Conservation (phyloP, 1,139 yeast species). For the Pneumocystis murina region DNA sequence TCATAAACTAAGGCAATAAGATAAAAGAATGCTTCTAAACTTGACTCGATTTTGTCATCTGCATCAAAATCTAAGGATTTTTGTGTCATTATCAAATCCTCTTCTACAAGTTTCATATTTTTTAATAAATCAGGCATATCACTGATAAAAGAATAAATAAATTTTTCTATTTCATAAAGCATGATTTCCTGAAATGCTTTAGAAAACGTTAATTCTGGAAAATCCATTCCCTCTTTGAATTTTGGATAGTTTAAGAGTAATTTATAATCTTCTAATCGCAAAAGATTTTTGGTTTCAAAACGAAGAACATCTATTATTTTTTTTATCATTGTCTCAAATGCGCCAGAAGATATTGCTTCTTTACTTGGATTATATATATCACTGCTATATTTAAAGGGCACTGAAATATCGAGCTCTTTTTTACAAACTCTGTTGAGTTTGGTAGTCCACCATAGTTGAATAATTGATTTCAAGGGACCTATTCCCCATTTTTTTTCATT, state of each 20-base stretch:
- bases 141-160: constrained; percentile 47
- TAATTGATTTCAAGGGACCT: constrained; percentile 36
- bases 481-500: constrained; percentile 19
- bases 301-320: constrained; percentile 22
- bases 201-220: constrained; percentile 11
- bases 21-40: constrained; percentile 73
- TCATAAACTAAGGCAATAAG: constrained; percentile 58
- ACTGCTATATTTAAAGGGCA: constrained; percentile 25
- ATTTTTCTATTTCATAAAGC: constrained; percentile 21
- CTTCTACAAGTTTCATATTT: constrained; percentile 71
- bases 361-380: constrained; percentile 33
- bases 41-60: constrained; percentile 39
- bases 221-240: background rate
- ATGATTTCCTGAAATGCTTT: constrained; percentile 17
- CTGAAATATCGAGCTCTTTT: constrained; percentile 21
- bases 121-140: constrained; percentile 69
- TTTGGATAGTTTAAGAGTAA: background rate
- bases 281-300: constrained; percentile 10
- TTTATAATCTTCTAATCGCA: constrained; percentile 7
- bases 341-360: constrained; percentile 50
- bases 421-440: constrained; percentile 55
- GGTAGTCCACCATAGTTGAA: constrained; percentile 21
- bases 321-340: constrained; percentile 61
- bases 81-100: constrained; percentile 46
- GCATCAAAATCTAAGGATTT: constrained; percentile 14